Conservation (phyloP, 1,284 basidiomycete species). For the Neotropicomus parvogracilis region DNA sequence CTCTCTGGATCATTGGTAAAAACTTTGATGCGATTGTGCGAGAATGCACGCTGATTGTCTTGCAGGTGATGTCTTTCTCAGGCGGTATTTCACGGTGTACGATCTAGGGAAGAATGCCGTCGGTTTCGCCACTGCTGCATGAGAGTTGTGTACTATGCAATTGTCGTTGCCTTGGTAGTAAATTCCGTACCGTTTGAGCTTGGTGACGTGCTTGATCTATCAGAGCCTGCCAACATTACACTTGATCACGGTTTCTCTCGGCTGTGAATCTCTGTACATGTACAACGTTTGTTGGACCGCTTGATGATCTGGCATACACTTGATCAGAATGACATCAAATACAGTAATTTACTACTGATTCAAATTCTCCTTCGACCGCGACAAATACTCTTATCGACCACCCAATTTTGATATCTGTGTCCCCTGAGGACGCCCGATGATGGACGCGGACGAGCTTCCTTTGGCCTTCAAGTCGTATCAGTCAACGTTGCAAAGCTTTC, state of each 20-base stretch:
- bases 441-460: slow-evolving; percentile 12
- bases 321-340: slow-evolving; percentile 9
- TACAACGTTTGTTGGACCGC: too few relatives aligned
- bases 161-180: neutral
- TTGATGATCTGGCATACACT: slow-evolving; percentile 4
- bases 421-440: slow-evolving; percentile 6
- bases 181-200: slow-evolving; percentile 7
- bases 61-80: slow-evolving; percentile 81
- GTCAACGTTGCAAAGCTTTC: slow-evolving; percentile 3
- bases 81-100: slow-evolving; percentile 92
- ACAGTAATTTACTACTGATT: neutral
- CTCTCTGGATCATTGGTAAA: slow-evolving; percentile 92
- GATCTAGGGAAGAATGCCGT: slow-evolving; percentile 84
- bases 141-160: slow-evolving; percentile 1
- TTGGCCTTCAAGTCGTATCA: slow-evolving; percentile 4
- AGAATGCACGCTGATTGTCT: slow-evolving; percentile 10
- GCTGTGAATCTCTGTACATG: too few relatives aligned
- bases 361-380: neutral
- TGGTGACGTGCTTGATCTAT: slow-evolving; percentile 15
- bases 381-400: neutral
- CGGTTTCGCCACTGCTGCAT: slow-evolving; percentile 64
- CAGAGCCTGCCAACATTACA: too few relatives aligned
- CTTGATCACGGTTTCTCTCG: too few relatives aligned
- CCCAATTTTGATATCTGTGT: neutral
- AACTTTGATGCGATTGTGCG: slow-evolving; percentile 27